Evolutionary conservation across 2,329 filamentous ascomycete species (phyloP), one percentile per base, ranked within the genome.

Genomic region (Immersiporthe knoxdaviesiana): DNA sequence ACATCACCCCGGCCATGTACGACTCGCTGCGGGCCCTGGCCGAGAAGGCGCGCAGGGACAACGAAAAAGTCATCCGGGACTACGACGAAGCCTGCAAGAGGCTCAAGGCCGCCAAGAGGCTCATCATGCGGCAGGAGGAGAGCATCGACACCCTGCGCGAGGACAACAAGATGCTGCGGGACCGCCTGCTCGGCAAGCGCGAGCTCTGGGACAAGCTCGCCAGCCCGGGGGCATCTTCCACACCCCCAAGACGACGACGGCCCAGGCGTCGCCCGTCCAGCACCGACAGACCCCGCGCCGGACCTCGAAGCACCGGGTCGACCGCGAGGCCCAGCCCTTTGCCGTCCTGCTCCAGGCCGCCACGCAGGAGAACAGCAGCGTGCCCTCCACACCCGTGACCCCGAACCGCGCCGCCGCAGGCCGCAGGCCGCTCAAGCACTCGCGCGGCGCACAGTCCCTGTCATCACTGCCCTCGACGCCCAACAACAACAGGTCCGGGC

Each of bases 131-230:
- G 72, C 91, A 94, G 74, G 91, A 93, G 70, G 91, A 92, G 72
- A 90, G 93, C 75, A 87, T 91, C 24, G 84, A 88, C 8, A 83
- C 84, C 65, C 81, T 97, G n/a, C 79, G 83, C 2, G 93, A 97
- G 75, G 91, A 96, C 76, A 92, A 93, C 67, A 85, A 89, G 52
- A 86, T 92, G 77, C 84, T 97, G 64, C 88, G 94, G 69, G 92
- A 90, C 71, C 90, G 95, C 27, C 97, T 98, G 72, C 89, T 92
- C 56, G 93, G 97, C 78, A 97, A 97, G 76, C 86, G 95, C 72
- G 92, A 97, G 76, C 94, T 97, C 76, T 90, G 97, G 74, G 92
- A 92, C 69, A 86, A 87, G 76, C 87, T 97, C 63, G 90, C 92
- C 75, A 91, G 92, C 74, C 92, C 92, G 1, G 91, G 18, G 89